These are phyloP conservation scores for Clavispora carvajalis DNA, from an alignment of 805 yeast species.

Conservation along the genomic window DNA sequence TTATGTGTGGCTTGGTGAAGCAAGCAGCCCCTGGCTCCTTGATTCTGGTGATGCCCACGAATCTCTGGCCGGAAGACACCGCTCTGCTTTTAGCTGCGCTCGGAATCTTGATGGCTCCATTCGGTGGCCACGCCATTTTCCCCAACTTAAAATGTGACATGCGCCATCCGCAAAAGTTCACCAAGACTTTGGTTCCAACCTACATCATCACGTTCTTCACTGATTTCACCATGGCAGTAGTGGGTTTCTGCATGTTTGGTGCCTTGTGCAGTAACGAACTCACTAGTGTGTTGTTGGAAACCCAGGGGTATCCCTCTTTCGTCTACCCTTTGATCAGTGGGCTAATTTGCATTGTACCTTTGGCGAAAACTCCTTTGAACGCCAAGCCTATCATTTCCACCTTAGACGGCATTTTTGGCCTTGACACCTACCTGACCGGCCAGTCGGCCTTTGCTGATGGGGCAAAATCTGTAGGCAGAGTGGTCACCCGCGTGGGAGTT, in stretches of 20 bases:
- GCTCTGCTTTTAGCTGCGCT: conserved; percentile 52
- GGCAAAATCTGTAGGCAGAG: conserved; percentile 8
- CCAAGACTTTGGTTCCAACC: conserved; percentile 49
- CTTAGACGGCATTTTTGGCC: conserved; percentile 48
- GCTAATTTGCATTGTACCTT: conserved; percentile 74
- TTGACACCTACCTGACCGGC: conserved; percentile 15
- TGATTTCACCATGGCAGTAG: conserved; percentile 57
- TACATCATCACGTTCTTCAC: conserved; percentile 56
- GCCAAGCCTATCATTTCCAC: conserved; percentile 79
- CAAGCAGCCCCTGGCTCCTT: conserved; percentile 69
- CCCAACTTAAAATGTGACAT: conserved; percentile 71
- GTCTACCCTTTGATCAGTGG: conserved; percentile 49
- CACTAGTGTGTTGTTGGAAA: conserved; percentile 42
- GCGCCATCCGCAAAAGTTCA: conserved; percentile 58
- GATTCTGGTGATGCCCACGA: conserved; percentile 56
- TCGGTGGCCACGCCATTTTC: conserved; percentile 81
- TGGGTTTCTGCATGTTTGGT: conserved; percentile 64
- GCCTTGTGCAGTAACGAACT: conserved; percentile 44
- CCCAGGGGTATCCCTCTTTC: conserved; percentile 46
- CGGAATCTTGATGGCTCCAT: conserved; percentile 72
- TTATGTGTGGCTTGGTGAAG: conserved; percentile 61
- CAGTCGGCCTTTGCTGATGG: conserved; percentile 4
- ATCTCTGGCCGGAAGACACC: conserved; percentile 54
- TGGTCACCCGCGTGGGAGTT: conserved; percentile 35
- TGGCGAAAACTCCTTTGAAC: conserved; percentile 79